These are phyloP conservation scores for Podila epicladia DNA, from an alignment of 192 early-diverging fungal species.

Conservation along the genomic window DNA sequence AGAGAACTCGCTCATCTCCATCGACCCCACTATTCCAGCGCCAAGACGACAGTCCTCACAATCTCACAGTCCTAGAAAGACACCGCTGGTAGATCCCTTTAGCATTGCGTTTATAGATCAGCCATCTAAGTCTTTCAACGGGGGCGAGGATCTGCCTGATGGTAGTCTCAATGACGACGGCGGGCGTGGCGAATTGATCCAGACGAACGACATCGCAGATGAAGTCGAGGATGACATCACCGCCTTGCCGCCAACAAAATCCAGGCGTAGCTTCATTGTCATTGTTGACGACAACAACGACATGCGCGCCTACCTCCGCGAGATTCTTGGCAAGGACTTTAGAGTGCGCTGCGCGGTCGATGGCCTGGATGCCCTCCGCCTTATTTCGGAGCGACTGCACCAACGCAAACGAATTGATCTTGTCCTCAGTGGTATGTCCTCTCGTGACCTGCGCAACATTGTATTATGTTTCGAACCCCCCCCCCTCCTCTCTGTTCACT, in stretches of 20 bases:
- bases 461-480: background rate
- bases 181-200: background rate
- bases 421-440: conserved; percentile 47
- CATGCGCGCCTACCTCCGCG: conserved; percentile 51
- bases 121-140: background rate
- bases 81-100: background rate
- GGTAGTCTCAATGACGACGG: conserved; percentile 14
- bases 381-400: conserved; percentile 28
- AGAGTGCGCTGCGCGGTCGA: conserved; percentile 45
- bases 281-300: conserved; percentile 61
- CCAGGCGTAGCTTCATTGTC: conserved; percentile 41
- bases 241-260: background rate
- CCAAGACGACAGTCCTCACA: conserved; percentile 3
- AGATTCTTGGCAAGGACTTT: conserved; percentile 48
- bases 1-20: background rate
- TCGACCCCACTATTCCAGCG: background rate
- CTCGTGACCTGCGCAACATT: background rate
- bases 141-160: background rate
- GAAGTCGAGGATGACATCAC: background rate
- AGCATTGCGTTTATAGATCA: background rate
- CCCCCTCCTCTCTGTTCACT: too few relatives aligned
- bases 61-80: conserved; percentile 9
- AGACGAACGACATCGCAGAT: background rate
- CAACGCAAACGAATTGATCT: conserved; percentile 48
- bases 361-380: conserved; percentile 48